Conservation (phyloP, 2,329 filamentous ascomycete genomes). For the Fusarium cicatricum region DNA sequence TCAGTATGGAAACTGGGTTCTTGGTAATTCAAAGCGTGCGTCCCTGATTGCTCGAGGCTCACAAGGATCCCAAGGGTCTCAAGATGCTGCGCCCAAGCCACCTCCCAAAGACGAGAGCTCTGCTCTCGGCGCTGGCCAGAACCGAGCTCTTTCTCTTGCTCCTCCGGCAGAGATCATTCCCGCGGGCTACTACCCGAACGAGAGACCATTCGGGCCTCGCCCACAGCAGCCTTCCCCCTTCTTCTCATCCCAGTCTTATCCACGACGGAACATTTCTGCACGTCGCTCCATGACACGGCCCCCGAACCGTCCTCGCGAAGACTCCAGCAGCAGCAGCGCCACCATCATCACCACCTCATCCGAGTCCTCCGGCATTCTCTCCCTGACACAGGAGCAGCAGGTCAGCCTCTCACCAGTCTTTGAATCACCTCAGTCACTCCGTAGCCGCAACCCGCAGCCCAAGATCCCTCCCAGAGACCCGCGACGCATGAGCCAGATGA, state of each 20-base stretch:
- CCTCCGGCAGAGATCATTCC: slow-evolving; percentile 46
- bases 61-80: slow-evolving; percentile 23
- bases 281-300: slow-evolving; percentile 34
- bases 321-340: slow-evolving; percentile 46
- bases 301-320: slow-evolving; percentile 35
- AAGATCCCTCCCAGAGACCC: slow-evolving; percentile 41
- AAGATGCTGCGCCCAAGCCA: slow-evolving; percentile 16
- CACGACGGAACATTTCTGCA: slow-evolving; percentile 30
- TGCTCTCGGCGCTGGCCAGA: slow-evolving; percentile 4
- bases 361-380: slow-evolving; percentile 31
- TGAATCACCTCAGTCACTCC: slow-evolving; percentile 53
- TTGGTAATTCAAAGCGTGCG: slow-evolving; percentile 50
- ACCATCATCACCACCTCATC: slow-evolving; percentile 45
- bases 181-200: slow-evolving; percentile 35
- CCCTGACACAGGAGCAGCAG: slow-evolving; percentile 32
- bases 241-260: slow-evolving; percentile 37
- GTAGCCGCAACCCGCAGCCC: slow-evolving; percentile 47
- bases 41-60: slow-evolving; percentile 37
- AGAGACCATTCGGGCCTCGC: slow-evolving; percentile 31
- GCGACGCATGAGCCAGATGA: slow-evolving; percentile 29
- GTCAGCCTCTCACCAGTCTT: slow-evolving; percentile 57
- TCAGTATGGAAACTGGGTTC: slow-evolving; percentile 62
- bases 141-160: slow-evolving; percentile 23
- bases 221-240: slow-evolving; percentile 35
- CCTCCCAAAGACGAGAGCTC: slow-evolving; percentile 36